Evolutionary conservation across 2,329 filamentous ascomycete species (phyloP), one percentile per base, ranked within the genome.

Genomic region (Fusarium ambrosium): DNA sequence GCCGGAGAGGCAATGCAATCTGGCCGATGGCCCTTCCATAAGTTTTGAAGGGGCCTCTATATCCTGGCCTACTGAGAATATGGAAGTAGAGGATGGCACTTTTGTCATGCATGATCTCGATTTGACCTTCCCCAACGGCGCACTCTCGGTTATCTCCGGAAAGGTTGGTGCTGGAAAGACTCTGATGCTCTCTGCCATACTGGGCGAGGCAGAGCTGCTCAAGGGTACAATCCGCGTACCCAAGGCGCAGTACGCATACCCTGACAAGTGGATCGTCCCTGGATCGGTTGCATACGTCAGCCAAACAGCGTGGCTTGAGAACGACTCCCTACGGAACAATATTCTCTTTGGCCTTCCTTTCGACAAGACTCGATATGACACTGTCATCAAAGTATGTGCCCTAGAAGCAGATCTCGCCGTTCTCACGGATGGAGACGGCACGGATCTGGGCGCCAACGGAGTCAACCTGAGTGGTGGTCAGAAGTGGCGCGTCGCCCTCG

Each of bases 391-490:
- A 41, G 92, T 91, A 1, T 96, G 93, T 71, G 93, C 93, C 0
- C 80, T 97, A 27, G 87, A 88, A 53, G 93, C 94, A 78, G 94
- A 97, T 76, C 84, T 97, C 27, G 88, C 91, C 11, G 93, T 94
- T 85, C 87, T 97, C 6, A 84, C 89, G 0, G 92, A 95, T 78
- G 93, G 94, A 2, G 93, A 96, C 75, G 82, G 88, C 41, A 97
- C 94, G 0, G 93, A 95, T 76, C 93, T 97, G 62, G 94, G 94
- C 9, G 92, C 93, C 1, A 95, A 95, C 70, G 94, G 94, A 6
- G 93, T 96, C 77, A 95, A 95, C 76, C 84, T 97, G 10, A 94
- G 92, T 72, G 94, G 94, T 71, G 94, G 94, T 0, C 94, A 97
- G 81, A 91, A 93, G 79, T 95, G 93, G 92, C 89, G 94, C 59